Conservation (phyloP, 1,139 yeast species). For the Hansenula lynferdii region DNA sequence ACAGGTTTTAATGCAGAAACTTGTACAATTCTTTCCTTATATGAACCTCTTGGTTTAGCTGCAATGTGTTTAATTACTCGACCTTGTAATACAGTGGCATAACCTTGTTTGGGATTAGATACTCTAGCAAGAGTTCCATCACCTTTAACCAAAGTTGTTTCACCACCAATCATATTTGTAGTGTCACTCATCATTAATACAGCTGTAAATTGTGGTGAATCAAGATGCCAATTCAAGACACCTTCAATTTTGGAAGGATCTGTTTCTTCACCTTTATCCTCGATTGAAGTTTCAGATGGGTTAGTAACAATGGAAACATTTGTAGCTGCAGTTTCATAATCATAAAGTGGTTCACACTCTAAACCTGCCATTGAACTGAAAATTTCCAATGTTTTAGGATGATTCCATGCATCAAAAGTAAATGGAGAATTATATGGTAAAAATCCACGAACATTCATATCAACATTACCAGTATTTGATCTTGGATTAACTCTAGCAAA, state of each 20-base stretch:
- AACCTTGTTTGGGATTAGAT: conserved; percentile 49
- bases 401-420: conserved; percentile 49
- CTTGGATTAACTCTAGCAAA: conserved; percentile 36
- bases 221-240: too few relatives aligned
- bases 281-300: too few relatives aligned
- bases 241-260: too few relatives aligned
- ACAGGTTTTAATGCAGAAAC: neutral
- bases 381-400: conserved; percentile 48
- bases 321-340: too few relatives aligned
- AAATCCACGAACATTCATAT: conserved; percentile 38
- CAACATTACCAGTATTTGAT: conserved; percentile 35
- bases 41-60: conserved; percentile 43
- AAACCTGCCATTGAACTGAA: conserved; percentile 50
- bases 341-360: too few relatives aligned
- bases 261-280: too few relatives aligned
- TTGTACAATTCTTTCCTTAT: conserved; percentile 3
- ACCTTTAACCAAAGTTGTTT: conserved; percentile 48
- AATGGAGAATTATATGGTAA: conserved; percentile 39
- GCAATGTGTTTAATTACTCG: conserved; percentile 50
- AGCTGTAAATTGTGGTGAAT: conserved; percentile 57
- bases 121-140: conserved; percentile 39
- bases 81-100: conserved; percentile 52
- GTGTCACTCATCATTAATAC: conserved; percentile 58
- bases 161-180: conserved; percentile 53
- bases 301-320: too few relatives aligned